Percentiles rank a stretch among this genome's conserved stretches.
Evolutionary conservation across 345 rosid genomes (phyloP).

Genomic region (Pelargonium nanum): DNA sequence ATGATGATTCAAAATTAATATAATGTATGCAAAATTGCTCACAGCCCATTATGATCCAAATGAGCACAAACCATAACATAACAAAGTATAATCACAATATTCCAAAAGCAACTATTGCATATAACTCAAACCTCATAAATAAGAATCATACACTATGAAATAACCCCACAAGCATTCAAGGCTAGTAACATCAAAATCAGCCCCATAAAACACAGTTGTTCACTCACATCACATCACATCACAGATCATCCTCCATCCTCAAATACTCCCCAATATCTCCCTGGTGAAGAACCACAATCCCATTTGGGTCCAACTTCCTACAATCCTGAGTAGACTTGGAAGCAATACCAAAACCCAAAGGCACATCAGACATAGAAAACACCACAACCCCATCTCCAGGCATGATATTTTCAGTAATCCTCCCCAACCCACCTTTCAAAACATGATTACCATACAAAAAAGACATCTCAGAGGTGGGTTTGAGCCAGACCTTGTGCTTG

Average conservation of each 20-base stretch:
- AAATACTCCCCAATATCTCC: slow-evolving; percentile 81
- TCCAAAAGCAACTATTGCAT: too few species aligned
- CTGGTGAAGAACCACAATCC: slow-evolving; percentile 73
- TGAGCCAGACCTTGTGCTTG: slow-evolving; percentile 85
- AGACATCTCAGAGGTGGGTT: slow-evolving; percentile 92
- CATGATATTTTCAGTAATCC: slow-evolving; percentile 67
- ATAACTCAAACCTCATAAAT: too few species aligned
- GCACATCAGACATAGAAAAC: slow-evolving; percentile 78
- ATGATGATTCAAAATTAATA: too few species aligned
- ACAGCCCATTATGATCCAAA: too few species aligned
- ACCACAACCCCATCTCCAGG: slow-evolving; percentile 85
- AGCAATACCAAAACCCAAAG: slow-evolving; percentile 75
- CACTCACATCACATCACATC: too few species aligned
- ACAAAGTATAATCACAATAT: too few species aligned
- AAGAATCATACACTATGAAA: too few species aligned
- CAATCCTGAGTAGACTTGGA: slow-evolving; percentile 81
- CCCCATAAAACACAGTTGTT: too few species aligned
- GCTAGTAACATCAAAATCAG: too few species aligned
- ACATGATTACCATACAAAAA: slow-evolving; percentile 87
- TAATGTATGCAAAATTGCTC: too few species aligned
- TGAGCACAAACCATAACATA: too few species aligned
- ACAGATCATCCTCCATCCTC: slow-evolving; percentile 88
- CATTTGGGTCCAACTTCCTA: slow-evolving; percentile 79
- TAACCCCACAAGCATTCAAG: too few species aligned
- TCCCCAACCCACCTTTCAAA: slow-evolving; percentile 77